Evolutionary conservation across 371 early-diverging fungal genomes (phyloP), one percentile per base, ranked within the genome.

Genomic region (Fennellomyces sp.): DNA sequence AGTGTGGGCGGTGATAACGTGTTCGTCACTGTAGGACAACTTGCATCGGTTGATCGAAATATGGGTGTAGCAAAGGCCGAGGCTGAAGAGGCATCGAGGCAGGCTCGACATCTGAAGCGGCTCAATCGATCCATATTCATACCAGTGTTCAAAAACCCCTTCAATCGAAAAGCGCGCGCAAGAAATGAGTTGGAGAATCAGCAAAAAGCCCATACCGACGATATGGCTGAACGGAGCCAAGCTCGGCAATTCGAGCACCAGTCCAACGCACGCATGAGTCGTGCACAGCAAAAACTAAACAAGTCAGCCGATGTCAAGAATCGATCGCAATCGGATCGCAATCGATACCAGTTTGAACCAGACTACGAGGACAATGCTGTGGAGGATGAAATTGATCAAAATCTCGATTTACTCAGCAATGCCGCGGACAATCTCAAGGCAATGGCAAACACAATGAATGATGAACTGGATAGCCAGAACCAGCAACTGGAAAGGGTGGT

Each of bases 381-480:
- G 17, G 95, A 94, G 73, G 76, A 86, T 53, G 94, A 94, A 62
- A 89, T 94, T 64, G 88, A 94, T 66, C 58, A 65, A 15, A 94
- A 94, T 63, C 53, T 94, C 64, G 85, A 88, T 66, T 63, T 84
- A 58, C 73, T 94, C 29, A 76, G 87, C 27, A 64, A 67, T 50
- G 82, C 86, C 10, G 61, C 90, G 15, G 72, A 73, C 7, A 61
- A 88, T 33, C 71, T 94, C 49, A 91, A 88, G 77, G 80, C 86
- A 63, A 85, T 89, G 81, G 88, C 92, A 8, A 50, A 77, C 25
- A 74, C 88, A 30, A 93, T 92, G 86, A 82, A 82, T 58, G 68
- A 70, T 3, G 93, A 92, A 68, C 72, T 94, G 47, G 85, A 88
- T 54, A 64, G 80, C 13, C 94, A 94, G 72, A 88, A 83, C 48